Conservation (phyloP, 148 eudicot species). For the Fagopyrum esculentum region DNA sequence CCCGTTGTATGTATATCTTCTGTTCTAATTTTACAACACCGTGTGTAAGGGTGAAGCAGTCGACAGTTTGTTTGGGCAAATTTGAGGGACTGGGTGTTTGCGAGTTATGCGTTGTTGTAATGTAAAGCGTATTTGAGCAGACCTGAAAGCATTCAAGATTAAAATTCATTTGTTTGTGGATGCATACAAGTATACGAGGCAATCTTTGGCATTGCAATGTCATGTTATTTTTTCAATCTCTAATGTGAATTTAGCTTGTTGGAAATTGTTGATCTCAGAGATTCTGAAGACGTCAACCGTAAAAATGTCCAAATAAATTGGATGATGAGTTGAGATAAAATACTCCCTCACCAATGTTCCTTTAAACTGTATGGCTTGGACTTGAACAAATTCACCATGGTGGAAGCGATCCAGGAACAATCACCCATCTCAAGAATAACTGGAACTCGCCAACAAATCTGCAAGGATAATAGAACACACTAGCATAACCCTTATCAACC, state of each 20-base stretch:
- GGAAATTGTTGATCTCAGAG: background rate
- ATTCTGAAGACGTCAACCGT: too few relatives aligned
- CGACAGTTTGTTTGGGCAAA: background rate
- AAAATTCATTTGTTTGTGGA: background rate
- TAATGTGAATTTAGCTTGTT: background rate
- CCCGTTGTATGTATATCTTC: conserved; percentile 6
- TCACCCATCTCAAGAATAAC: too few relatives aligned
- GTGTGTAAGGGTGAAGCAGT: background rate
- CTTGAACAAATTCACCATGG: too few relatives aligned
- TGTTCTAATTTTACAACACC: background rate
- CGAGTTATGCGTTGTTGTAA: conserved; percentile 2
- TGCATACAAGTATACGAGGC: background rate
- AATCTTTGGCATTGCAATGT: background rate
- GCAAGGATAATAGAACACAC: background rate
- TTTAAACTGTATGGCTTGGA: background rate
- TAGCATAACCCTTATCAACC: background rate
- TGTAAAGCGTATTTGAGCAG: background rate
- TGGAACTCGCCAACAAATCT: background rate
- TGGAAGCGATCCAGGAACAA: too few relatives aligned
- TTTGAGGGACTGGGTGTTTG: background rate
- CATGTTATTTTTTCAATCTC: background rate
- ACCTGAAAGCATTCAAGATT: background rate
- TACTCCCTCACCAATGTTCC: background rate
- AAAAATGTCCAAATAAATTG: background rate
- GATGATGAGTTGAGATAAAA: too few relatives aligned